Base-by-base conservation (phyloP, 306 rosid species). In the Cucurbita ficifolia region DNA sequence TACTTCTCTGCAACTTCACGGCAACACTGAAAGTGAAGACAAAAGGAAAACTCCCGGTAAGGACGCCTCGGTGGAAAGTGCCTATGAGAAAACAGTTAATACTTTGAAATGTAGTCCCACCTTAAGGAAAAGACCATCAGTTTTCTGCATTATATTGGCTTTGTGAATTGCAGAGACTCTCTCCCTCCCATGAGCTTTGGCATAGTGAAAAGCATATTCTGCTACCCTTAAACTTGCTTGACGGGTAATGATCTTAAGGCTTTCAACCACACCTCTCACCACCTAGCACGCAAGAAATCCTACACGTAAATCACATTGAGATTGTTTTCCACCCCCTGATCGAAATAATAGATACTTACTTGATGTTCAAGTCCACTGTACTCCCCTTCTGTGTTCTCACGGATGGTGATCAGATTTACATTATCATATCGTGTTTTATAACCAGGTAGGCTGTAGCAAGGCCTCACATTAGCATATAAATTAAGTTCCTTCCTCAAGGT, bases 341-440 rank as follows among this genome's bases (percentile, higher is more conserved):
- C 13, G 73, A 69, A 69, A 48, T 21, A 8, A 12, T 14, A 46
- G 70, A 68, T 55, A 72, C 80, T 89, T 86, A 85, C 99, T 89
- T 95, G 97, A 88, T 95, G 97, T 68, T 95, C 99, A 84, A 95
- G 99, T 48, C 99, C 99, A 86, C 96, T 91, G 80, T 95, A 91
- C 84, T 95, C 99, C 69, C 99, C 99, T 81, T 95, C 97, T 0
- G 99, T 95, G 74, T 95, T 95, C 82, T 95, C 99, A 84, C 97
- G 99, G 74, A 95, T 95, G 6, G 99, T 95, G 81, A 95, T 59
- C 73, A 95, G 99, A 78, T 95, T 62, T 4, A 95, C 97, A 84
- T 89, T 77, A 76, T 91, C 96, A 63, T 95, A 95, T 33, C 96
- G 87, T 33, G 99, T 95, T 86, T 91, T 95, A 76, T 95, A 95